Evolutionary conservation across 176 grass and related monocot species (phyloP), one percentile per base, ranked within the genome.

Genomic region (Lolium perenne): DNA sequence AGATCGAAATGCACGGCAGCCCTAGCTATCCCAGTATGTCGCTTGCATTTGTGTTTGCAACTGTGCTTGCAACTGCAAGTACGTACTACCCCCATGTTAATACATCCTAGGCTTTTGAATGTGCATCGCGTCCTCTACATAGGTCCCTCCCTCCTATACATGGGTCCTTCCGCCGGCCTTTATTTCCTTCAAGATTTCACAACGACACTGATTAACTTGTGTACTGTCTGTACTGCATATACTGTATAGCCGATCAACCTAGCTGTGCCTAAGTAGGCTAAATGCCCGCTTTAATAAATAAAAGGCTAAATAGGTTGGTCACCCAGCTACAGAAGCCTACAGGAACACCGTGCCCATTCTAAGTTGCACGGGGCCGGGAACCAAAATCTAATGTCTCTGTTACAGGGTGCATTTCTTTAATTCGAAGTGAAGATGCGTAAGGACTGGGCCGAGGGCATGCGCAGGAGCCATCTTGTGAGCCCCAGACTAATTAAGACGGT

Each of bases 31-130:
- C 60, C 65, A 79, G 65, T 87, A 66, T 50, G 35, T 76, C 26
- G 7, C 76, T 80, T 87, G 68, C 20, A 69, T 16, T 16, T 87
- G 53, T 74, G 75, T 38, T 56, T 79, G 25, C 85, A 84, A 60
- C 48, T 45, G 25, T 10, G 41, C 4, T 45, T 45, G 41, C 3
- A 45, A 45, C 41, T 43, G 41, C 6, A 46, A 7, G 45, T 73
- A 68, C 49, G 57, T 60, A 20, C 63, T 38, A 51, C 15, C 16
- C 20, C 73, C 74, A 87, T 87, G 80, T 83, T 67, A 80, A 6
- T 80, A 84, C 80, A 67, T 75, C 48, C 67, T 84, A 87, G 66
- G 79, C 20, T 68, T 84, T 87, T 80, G 66, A 64, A 64, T 65
- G 58, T 76, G 72, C 43, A 76, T 76, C 45, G 20, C 40, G 49